Base-by-base conservation (phyloP, 805 yeast genomes). In the Pichia exigua region DNA sequence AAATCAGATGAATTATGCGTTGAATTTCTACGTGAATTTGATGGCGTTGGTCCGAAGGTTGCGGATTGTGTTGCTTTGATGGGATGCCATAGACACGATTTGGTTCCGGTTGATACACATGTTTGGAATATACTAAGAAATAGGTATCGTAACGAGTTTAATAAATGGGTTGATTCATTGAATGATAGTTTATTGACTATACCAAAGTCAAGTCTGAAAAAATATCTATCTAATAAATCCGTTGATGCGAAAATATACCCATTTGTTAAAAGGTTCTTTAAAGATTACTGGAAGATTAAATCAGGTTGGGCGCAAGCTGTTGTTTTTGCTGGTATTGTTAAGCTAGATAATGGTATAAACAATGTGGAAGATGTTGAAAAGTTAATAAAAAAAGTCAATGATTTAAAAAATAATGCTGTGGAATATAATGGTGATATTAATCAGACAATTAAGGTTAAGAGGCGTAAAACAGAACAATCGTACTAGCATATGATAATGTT, bases 281-380 rank as follows among this genome's bases (percentile, higher is more conserved):
- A 76, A 44, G 73, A 74, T 0, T 69, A 82, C 44, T 94, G 97
- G 92, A 97, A 97, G 0, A 78, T 78, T 1, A 86, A 85, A 64
- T 97, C 99, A 2, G 99, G 99, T 0, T 94, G 99, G 99, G 98
- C 98, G 0, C 99, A 92, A 62, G 85, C 92, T n/a, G 89, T 92
- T 12, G 72, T 91, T 52, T 91, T 91, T 67, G 85, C 97, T 0
- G 77, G 90, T 7, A 97, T 90, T 62, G 73, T 91, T 50, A 68
- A 70, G 47, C 73, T 87, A 52, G 78, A 86, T 50, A 83, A 82
- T 60, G 94, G 94, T 1, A 67, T 81, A 18, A 82, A 81, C 53
- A 57, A 46, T 27, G 24, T 39, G 4, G 47, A 45, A 17, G 56
- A 48, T 17, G 49, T 50, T 26, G 46, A 44, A 9, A 47, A 51